Evolutionary conservation across 1,284 basidiomycete genomes (phyloP).

Genomic region (Stygiomarasmius scandens): DNA sequence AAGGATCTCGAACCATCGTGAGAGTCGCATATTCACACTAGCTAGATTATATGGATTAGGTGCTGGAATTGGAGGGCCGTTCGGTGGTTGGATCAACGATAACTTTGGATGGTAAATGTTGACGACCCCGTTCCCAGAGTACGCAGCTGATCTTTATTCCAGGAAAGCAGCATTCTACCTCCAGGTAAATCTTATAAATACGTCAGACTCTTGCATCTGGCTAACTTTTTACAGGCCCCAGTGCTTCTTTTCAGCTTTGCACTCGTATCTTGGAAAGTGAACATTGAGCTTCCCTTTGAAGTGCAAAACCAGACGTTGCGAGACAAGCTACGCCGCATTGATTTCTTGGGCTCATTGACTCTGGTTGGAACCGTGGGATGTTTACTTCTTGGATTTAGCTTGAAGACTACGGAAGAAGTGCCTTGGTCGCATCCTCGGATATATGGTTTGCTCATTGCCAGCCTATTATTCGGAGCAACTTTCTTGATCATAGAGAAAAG

Average conservation of each 20-base stretch:
- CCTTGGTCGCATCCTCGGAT: constrained; percentile 77
- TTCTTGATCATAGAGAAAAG: constrained; percentile 79
- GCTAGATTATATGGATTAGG: constrained; percentile 74
- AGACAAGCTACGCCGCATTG: constrained; percentile 77
- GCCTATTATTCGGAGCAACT: constrained; percentile 52
- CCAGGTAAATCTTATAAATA: constrained; percentile 46
- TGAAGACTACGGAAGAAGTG: constrained; percentile 82
- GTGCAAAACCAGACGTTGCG: constrained; percentile 58
- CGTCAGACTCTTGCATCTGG: constrained; percentile 13
- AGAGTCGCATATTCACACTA: constrained; percentile 2
- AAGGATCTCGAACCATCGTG: constrained; percentile 23
- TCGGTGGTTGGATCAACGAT: constrained; percentile 88
- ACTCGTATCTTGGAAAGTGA: constrained; percentile 75
- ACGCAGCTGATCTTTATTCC: constrained; percentile 20
- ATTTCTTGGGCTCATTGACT: constrained; percentile 80
- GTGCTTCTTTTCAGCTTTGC: constrained; percentile 69
- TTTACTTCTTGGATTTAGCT: constrained; percentile 74
- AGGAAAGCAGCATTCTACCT: constrained; percentile 73
- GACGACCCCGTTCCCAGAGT: neutral
- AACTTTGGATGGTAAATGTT: constrained; percentile 75
- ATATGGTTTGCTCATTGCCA: constrained; percentile 61
- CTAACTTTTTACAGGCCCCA: constrained; percentile 58
- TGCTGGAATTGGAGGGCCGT: constrained; percentile 84
- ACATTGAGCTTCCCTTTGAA: constrained; percentile 63
- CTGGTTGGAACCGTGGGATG: constrained; percentile 77